Evolutionary conservation across 2,329 filamentous ascomycete genomes (phyloP).

Genomic region (Orbilia oligospora): DNA sequence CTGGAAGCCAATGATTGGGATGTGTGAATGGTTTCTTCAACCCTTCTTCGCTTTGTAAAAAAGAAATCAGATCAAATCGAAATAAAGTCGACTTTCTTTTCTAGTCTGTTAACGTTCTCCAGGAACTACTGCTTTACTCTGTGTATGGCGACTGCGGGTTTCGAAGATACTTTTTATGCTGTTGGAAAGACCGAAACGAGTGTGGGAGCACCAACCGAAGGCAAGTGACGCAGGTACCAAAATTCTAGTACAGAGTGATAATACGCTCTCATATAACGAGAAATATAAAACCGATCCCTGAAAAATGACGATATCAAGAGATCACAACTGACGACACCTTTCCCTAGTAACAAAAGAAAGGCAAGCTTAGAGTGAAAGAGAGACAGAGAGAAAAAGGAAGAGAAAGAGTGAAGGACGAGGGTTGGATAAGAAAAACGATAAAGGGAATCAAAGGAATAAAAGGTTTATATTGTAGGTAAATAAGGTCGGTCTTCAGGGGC

Average conservation of each 20-base stretch:
- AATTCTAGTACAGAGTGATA: neutral
- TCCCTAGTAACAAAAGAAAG: neutral
- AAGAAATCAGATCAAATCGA: slow-evolving; percentile 11
- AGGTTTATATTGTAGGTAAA: neutral
- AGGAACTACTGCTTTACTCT: slow-evolving; percentile 26
- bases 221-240: slow-evolving; percentile 44
- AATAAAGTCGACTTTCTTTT: neutral
- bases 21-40: slow-evolving; percentile 7
- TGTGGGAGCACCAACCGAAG: slow-evolving; percentile 55
- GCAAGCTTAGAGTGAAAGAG: neutral
- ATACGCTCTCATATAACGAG: neutral
- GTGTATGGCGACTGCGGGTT: slow-evolving; percentile 1
- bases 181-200: slow-evolving; percentile 23
- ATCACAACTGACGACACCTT: slow-evolving; percentile 30
- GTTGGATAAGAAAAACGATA: slow-evolving; percentile 42
- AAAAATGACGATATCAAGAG: slow-evolving; percentile 27
- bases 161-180: slow-evolving; percentile 4
- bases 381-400: neutral
- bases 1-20: slow-evolving; percentile 48
- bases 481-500: slow-evolving; percentile 2
- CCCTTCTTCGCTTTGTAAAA: slow-evolving; percentile 14
- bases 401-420: slow-evolving; percentile 34
- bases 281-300: slow-evolving; percentile 1
- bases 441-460: slow-evolving; percentile 15
- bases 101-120: slow-evolving; percentile 39